Conservation (phyloP, 768 basidiomycete genomes). For the Ramaria rubella region DNA sequence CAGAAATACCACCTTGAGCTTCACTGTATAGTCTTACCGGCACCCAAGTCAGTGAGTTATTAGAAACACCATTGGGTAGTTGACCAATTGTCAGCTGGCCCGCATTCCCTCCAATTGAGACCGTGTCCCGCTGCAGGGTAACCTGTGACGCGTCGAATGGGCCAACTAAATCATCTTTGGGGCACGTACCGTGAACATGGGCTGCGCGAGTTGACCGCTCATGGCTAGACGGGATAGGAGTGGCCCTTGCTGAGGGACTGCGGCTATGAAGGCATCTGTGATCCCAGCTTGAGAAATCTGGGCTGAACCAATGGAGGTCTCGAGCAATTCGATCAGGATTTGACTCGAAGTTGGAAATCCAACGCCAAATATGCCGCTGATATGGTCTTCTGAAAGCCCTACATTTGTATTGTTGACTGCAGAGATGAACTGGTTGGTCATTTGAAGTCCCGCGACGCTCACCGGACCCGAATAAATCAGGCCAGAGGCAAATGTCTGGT, state of each 20-base stretch:
- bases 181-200: conserved; percentile 2
- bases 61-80: conserved; percentile 44
- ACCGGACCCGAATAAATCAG: background rate
- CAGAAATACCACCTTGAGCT: conserved; percentile 45
- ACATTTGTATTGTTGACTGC: conserved; percentile 67
- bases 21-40: conserved; percentile 49
- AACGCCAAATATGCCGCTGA: conserved; percentile 67
- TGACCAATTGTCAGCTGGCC: conserved; percentile 63
- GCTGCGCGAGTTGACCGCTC: background rate
- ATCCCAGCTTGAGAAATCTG: background rate
- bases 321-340: background rate
- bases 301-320: background rate
- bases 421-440: conserved; percentile 52
- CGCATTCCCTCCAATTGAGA: conserved; percentile 62
- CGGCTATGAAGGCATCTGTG: conserved; percentile 17
- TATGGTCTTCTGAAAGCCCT: conserved; percentile 45
- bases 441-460: background rate
- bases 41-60: conserved; percentile 56
- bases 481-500: background rate
- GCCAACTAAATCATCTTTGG: conserved; percentile 22
- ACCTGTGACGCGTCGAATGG: conserved; percentile 30
- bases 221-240: conserved; percentile 26
- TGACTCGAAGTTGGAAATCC: conserved; percentile 65
- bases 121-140: conserved; percentile 59
- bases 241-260: conserved; percentile 28